Evolutionary conservation across 106 monocot genomes (phyloP), one percentile per base, ranked within the genome.

Genomic region (Apostasia ramifera): DNA sequence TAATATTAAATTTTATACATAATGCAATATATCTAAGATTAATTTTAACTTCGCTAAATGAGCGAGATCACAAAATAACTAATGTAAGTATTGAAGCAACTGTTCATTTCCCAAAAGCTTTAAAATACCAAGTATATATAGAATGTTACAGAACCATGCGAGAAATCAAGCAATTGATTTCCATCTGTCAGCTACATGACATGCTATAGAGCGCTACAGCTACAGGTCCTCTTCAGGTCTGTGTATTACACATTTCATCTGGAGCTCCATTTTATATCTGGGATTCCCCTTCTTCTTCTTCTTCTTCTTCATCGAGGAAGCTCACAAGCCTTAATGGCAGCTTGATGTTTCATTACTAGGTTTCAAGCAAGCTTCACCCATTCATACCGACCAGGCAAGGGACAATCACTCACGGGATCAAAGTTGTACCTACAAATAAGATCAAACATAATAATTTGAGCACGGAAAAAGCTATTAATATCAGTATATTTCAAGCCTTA

Each of bases 341-440:
- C 26, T 48, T 57, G 67, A 57, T 11, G 66, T 12, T 57, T 45
- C n/a, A 13, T 13, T 12, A 56, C 40, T 4, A 66, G 4, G 13
- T 6, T 65, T 69, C 63, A 76, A 13, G 44, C 85, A 56, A 89
- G 74, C 59, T 82, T 82, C 74, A 79, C 73, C 88, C 88, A 89
- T 69, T 85, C 81, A 69, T 82, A 89, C 11, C 85, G 84, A 37
- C 88, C 88, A 2, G 79, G 68, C 39, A 89, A 82, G 1, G 88
- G 88, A n/a, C 13, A 53, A 40, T 85, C 88, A 15, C 77, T 89
- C 71, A 85, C 85, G 6, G 88, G 88, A 80, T 85, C 85, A 47
- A 82, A 89, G 76, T 89, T 89, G 63, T 89, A 89, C 85, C 88
- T 82, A 71, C n/a, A 40, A 46, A 26, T 15, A 52, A 5, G 37